A percentile compares a stretch with the other conserved stretches of the same genome.
phyloP scores from a whole-genome alignment of 2,329 filamentous ascomycete genomes.

The Reticulascus tulasneorum region DNA sequence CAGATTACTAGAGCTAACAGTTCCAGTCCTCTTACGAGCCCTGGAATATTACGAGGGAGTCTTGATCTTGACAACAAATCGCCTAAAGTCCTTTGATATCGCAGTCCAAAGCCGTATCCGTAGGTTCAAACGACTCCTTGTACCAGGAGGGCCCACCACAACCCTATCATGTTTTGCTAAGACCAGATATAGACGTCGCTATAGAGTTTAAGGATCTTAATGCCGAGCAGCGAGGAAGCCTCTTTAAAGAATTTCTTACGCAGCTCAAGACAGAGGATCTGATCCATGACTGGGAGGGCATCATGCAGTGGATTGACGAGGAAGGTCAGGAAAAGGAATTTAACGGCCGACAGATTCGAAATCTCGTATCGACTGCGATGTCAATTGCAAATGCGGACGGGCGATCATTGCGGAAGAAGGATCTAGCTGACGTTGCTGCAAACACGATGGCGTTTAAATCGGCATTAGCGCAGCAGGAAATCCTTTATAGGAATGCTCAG shows the following conservation, averaged over 20 bases:
- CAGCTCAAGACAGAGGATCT: slow-evolving; percentile 3
- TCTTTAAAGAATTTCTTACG: slow-evolving; percentile 12
- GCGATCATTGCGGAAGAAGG: too few species aligned
- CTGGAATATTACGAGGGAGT: slow-evolving; percentile 1
- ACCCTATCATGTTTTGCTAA: too few species aligned
- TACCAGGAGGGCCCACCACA: too few species aligned
- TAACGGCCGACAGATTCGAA: slow-evolving; percentile 17
- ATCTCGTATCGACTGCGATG: slow-evolving; percentile 12
- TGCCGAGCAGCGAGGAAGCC: not conserved
- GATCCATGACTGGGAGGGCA: slow-evolving; percentile 2
- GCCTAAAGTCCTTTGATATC: not conserved
- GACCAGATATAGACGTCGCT: too few species aligned
- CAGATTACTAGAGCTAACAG: too few species aligned
- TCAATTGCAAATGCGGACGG: too few species aligned
- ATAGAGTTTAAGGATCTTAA: not conserved
- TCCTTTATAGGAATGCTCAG: too few species aligned
- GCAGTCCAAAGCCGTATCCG: not conserved
- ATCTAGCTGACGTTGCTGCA: too few species aligned
- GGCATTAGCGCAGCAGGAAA: too few species aligned
- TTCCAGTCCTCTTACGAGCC: not conserved
- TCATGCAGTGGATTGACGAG: slow-evolving; percentile 3
- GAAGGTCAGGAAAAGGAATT: slow-evolving; percentile 4
- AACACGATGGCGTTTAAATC: too few species aligned
- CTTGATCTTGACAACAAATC: not conserved
- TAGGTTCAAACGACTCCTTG: too few species aligned